Percentiles rank a stretch among this genome's conserved stretches.
Conservation (phyloP, 75 land plant species). For the Adiantum capillusveneris region DNA sequence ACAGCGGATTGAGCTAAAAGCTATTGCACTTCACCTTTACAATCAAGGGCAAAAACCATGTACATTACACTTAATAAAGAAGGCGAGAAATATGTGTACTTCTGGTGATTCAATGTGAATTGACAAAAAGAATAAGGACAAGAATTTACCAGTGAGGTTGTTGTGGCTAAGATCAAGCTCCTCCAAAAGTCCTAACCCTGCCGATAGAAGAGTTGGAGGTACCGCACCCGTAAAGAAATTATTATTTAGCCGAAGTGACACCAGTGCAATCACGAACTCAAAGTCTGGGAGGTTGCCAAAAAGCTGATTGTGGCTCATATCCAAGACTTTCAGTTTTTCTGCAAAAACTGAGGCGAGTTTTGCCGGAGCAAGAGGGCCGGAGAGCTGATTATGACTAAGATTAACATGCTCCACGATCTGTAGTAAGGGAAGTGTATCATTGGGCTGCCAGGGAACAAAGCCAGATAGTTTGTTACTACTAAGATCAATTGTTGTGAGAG, state of each 20-base stretch:
- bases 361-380: constrained; percentile 49
- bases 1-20: no score
- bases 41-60: no score
- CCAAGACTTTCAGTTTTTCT: constrained; percentile 52
- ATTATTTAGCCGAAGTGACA: constrained; percentile 53
- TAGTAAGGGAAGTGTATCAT: constrained; percentile 30
- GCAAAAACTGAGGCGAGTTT: constrained; percentile 39
- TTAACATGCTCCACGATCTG: constrained; percentile 52
- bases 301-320: constrained; percentile 75
- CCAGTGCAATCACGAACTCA: constrained; percentile 63
- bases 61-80: no score
- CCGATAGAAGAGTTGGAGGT: constrained; percentile 63
- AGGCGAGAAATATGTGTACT: no score
- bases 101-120: no score
- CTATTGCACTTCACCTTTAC: no score
- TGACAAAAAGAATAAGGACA: background rate
- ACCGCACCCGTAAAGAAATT: constrained; percentile 67
- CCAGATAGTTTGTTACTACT: constrained; percentile 56
- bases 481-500: constrained; percentile 56
- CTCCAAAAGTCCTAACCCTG: constrained; percentile 42
- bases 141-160: constrained; percentile 71
- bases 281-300: constrained; percentile 81
- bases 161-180: constrained; percentile 88
- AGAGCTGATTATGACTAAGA: constrained; percentile 61
- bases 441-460: constrained; percentile 23